A percentile compares a stretch with the other conserved stretches of the same genome.
Conservation (phyloP, 1,139 yeast genomes). For the Geotrichum europaeum region DNA sequence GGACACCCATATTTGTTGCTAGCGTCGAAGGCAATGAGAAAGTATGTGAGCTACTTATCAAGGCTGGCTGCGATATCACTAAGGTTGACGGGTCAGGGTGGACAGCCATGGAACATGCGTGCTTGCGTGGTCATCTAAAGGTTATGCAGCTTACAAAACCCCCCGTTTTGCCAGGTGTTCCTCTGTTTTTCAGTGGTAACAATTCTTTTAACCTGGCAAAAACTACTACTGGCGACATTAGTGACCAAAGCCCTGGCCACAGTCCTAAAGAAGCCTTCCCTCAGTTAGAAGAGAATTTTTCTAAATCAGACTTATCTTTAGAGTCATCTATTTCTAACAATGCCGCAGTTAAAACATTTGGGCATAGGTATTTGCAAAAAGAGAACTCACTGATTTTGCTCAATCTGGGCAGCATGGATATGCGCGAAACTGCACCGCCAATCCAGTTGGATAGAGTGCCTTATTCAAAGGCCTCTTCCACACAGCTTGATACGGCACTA, state of each 20-base stretch:
- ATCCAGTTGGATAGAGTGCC: conserved; percentile 70
- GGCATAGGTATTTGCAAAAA: conserved; percentile 64
- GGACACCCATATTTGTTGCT: conserved; percentile 92
- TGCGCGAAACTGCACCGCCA: conserved; percentile 54
- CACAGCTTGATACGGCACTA: conserved; percentile 84
- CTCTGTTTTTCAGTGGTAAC: conserved; percentile 10
- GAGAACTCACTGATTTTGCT: conserved; percentile 63
- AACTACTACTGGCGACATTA: not conserved
- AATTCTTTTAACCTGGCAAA: not conserved
- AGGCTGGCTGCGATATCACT: conserved; percentile 44
- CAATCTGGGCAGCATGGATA: conserved; percentile 83
- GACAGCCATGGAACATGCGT: conserved; percentile 96
- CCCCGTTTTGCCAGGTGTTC: conserved; percentile 22
- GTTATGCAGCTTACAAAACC: conserved; percentile 61
- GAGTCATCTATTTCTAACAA: not conserved
- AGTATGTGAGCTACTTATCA: conserved; percentile 51
- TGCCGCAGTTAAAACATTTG: conserved; percentile 61
- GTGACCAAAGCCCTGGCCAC: not conserved
- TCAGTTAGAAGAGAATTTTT: not conserved
- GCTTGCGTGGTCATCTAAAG: conserved; percentile 76
- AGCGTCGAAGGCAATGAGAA: conserved; percentile 75
- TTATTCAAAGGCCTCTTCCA: conserved; percentile 64
- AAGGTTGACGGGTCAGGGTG: conserved; percentile 82
- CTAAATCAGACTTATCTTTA: not conserved
- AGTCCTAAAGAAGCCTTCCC: not conserved